These are phyloP conservation scores for Linnemannia hyalina DNA, from an alignment of 192 early-diverging fungal genomes.

Conservation along the genomic window DNA sequence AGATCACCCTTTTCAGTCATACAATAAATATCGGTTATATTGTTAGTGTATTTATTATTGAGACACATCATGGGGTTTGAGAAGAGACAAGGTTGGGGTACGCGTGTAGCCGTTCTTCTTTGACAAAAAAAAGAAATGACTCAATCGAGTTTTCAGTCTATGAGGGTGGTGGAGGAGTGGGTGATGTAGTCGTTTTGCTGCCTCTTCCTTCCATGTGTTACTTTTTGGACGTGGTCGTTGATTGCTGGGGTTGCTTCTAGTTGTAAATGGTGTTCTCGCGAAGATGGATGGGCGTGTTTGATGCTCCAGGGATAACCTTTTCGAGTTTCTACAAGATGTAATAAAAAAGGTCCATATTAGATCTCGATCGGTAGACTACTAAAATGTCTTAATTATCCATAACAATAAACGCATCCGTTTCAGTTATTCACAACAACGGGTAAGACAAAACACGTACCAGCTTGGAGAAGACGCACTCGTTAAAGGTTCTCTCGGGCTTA, in stretches of 20 bases:
- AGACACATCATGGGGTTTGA: neutral
- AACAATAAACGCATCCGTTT: neutral
- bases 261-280: slow-evolving; percentile 55
- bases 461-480: slow-evolving; percentile 90
- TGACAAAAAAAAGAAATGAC: neutral
- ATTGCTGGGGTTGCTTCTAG: slow-evolving; percentile 10
- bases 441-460: slow-evolving; percentile 67
- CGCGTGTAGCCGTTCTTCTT: neutral
- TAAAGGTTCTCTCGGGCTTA: slow-evolving; percentile 81
- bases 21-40: neutral
- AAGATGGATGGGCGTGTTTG: slow-evolving; percentile 57
- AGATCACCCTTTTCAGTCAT: neutral
- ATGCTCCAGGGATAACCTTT: slow-evolving; percentile 77
- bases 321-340: slow-evolving; percentile 66
- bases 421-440: neutral
- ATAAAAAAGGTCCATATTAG: neutral
- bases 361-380: too few species aligned
- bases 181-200: neutral
- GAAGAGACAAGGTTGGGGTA: neutral
- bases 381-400: neutral
- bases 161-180: neutral
- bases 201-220: neutral
- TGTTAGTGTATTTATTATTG: neutral
- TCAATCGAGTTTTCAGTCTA: neutral
- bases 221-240: neutral